phyloP scores from a whole-genome alignment of 2,329 filamentous ascomycete species.

The Tricladium varicosporioides region DNA sequence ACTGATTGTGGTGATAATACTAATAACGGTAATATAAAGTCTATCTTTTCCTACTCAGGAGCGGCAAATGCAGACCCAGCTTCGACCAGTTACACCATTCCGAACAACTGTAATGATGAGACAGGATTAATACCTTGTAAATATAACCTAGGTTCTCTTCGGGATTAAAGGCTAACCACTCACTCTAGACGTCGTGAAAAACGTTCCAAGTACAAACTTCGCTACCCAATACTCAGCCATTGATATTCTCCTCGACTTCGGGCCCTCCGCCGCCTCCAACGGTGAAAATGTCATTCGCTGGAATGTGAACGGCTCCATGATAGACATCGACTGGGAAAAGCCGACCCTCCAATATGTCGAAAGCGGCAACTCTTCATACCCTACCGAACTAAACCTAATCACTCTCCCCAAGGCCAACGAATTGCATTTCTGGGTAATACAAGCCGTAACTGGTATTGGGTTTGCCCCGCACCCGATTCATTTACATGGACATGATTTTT shows the following conservation, averaged over 20 bases:
- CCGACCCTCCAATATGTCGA: conserved; percentile 39
- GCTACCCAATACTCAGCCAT: not conserved
- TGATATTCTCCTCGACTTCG: not conserved
- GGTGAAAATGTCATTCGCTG: conserved; percentile 3
- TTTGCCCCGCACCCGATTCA: conserved; percentile 43
- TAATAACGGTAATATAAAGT: conserved; percentile 16
- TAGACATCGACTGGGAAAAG: conserved; percentile 41
- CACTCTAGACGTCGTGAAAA: not conserved
- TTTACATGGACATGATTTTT: conserved; percentile 48
- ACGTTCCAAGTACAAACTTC: not conserved
- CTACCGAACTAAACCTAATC: conserved; percentile 12
- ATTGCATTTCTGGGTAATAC: not conserved
- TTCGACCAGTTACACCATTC: not conserved
- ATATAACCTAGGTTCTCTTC: not conserved
- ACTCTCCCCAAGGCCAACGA: conserved; percentile 12
- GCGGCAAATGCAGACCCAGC: conserved; percentile 6
- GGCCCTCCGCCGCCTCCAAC: not conserved
- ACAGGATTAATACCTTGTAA: conserved; percentile 11
- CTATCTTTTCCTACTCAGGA: conserved; percentile 18
- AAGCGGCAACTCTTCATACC: conserved; percentile 23
- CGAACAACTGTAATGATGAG: conserved; percentile 11
- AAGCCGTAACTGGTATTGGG: not conserved
- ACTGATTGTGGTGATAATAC: conserved; percentile 13
- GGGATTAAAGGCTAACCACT: not conserved
- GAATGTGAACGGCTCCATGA: conserved; percentile 19